Evolutionary conservation across 371 early-diverging fungal genomes (phyloP), one percentile per base, ranked within the genome.

Genomic region (Rhizopus sp.): DNA sequence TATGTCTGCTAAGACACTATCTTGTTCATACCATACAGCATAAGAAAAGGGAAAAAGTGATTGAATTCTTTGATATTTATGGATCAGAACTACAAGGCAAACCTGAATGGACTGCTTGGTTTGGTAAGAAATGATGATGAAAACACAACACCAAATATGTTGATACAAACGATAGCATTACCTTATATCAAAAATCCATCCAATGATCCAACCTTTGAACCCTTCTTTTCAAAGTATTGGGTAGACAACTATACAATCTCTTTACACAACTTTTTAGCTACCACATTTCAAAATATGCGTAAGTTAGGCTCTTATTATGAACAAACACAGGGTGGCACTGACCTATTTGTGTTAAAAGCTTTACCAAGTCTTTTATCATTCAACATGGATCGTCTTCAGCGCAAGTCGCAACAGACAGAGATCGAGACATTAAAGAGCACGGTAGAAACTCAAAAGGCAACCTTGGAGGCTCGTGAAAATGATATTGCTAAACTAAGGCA

Each of bases 281-380:
- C 85, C 3, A 85, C 84, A 10, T 85, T 87, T 62, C 84, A 83
- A 56, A 78, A 85, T 53, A 85, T 87, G 85, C 86, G 87, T 81
- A 80, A 68, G 81, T 68, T 13, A 50, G 8, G 16, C 15, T 12
- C 33, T 31, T 48, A 12, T 31, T 31, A 12, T 16, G 9, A 33
- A 44, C 1, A 35, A 33, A 13, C 3, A 40, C 42, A 34, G 6
- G 13, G 4, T 17, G 29, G 12, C 9, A 23, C 23, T 39, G 5
- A 30, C 32, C 39, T 34, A 33, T 45, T 10, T 7, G 33, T 7
- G 33, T 23, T 39, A 31, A 29, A 64, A 86, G 87, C 88, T 6
- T 57, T 85, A 16, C 88, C 88, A 23, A 84, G 82, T 55, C 53
- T 87, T 13, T 57, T 87, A 12, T 73, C 81, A 8, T 84, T 85